phyloP scores from a whole-genome alignment of 139 green algal genomes.

The Coccomyxa sp. region DNA sequence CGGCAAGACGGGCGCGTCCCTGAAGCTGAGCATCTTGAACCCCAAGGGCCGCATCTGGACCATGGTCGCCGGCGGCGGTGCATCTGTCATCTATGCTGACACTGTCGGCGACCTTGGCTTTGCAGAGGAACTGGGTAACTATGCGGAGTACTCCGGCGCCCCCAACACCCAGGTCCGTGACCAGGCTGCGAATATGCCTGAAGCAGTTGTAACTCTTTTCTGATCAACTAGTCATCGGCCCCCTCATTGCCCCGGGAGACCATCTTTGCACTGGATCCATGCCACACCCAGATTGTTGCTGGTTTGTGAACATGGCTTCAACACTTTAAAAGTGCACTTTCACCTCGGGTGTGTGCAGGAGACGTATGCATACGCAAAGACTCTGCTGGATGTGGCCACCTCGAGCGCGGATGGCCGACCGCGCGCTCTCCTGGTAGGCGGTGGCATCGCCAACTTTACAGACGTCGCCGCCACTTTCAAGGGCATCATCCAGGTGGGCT shows the following conservation, averaged over 20 bases:
- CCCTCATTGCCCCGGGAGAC: too few species aligned
- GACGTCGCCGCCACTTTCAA: slow-evolving; percentile 92
- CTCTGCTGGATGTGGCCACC: slow-evolving; percentile 59
- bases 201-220: slow-evolving; percentile 47
- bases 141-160: slow-evolving; percentile 88
- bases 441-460: slow-evolving; percentile 96
- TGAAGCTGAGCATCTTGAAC: slow-evolving; percentile 94
- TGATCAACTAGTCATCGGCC: not conserved
- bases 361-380: slow-evolving; percentile 55
- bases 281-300: too few species aligned
- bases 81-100: slow-evolving; percentile 89
- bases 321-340: too few species aligned
- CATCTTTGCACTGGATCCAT: too few species aligned
- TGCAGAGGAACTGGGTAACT: slow-evolving; percentile 82
- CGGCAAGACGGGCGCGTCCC: slow-evolving; percentile 61
- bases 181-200: not conserved
- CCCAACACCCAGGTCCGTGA: slow-evolving; percentile 53
- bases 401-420: slow-evolving; percentile 56
- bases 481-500: slow-evolving; percentile 74
- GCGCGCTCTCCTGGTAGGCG: slow-evolving; percentile 82
- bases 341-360: slow-evolving; percentile 28
- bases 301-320: too few species aligned
- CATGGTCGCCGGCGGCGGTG: slow-evolving; percentile 82
- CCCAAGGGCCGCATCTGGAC: slow-evolving; percentile 86
- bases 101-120: slow-evolving; percentile 82